Evolutionary conservation across 2,329 filamentous ascomycete species (phyloP).

Genomic region (Ascochyta clinopodiicola): DNA sequence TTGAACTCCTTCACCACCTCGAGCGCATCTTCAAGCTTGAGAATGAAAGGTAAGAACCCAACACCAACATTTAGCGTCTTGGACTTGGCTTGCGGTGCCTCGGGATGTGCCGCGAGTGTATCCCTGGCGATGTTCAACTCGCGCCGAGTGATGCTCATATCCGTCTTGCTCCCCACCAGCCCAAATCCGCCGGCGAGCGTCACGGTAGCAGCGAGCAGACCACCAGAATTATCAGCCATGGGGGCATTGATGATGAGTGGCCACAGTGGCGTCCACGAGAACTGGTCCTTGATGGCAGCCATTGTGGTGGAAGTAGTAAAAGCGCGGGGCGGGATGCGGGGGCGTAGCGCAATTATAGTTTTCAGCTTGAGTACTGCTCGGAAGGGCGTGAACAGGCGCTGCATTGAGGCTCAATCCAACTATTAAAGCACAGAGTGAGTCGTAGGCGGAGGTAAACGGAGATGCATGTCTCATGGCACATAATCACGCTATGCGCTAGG

Average conservation of each 20-base stretch:
- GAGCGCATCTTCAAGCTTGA: conserved; percentile 54
- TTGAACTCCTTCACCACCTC: conserved; percentile 60
- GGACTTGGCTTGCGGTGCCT: background rate
- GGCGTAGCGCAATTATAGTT: background rate
- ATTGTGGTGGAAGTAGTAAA: background rate
- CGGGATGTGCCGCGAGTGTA: background rate
- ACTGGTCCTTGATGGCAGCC: background rate
- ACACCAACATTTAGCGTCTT: conserved; percentile 60
- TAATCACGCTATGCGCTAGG: background rate
- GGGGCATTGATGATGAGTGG: conserved; percentile 70
- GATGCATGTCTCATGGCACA: background rate
- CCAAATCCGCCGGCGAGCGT: conserved; percentile 59
- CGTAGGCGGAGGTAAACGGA: background rate
- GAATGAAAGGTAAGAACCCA: conserved; percentile 64
- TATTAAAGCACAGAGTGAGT: background rate
- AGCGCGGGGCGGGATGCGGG: background rate
- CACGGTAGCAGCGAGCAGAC: conserved; percentile 66
- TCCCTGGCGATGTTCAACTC: conserved; percentile 37
- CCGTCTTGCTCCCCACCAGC: conserved; percentile 50
- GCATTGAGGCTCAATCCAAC: background rate
- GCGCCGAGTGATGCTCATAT: conserved; percentile 39
- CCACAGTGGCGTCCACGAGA: conserved; percentile 63
- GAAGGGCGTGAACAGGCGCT: background rate
- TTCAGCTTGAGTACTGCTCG: background rate
- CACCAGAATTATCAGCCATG: conserved; percentile 68